Evolutionary conservation across 2,329 filamentous ascomycete genomes (phyloP).

Genomic region (Talaromyces sp.): DNA sequence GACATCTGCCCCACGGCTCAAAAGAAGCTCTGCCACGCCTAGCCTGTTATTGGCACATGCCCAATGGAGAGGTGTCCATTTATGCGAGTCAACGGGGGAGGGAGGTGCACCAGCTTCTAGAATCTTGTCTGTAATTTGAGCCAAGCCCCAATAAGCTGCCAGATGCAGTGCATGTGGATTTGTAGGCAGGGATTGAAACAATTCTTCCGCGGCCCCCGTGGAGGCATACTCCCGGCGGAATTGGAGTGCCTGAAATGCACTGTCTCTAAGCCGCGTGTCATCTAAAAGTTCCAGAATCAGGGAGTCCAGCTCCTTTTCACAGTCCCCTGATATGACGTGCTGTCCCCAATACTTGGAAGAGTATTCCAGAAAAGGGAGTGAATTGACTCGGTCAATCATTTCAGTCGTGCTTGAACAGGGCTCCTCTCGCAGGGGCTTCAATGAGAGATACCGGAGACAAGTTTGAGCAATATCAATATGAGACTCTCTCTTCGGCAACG

Average conservation of each 20-base stretch:
- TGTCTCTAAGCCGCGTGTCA: neutral
- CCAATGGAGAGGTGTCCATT: conserved; percentile 4
- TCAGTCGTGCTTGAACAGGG: neutral
- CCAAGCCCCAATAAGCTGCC: too few species aligned
- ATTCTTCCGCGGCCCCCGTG: neutral
- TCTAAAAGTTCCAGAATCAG: conserved; percentile 1
- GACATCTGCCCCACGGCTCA: too few species aligned
- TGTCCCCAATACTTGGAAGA: conserved; percentile 16
- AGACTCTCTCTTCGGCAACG: too few species aligned
- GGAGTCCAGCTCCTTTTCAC: neutral
- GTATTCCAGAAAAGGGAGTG: conserved; percentile 15
- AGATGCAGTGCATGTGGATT: too few species aligned
- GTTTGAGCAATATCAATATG: conserved; percentile 11
- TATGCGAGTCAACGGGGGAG: neutral
- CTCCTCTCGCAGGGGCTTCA: conserved; percentile 11
- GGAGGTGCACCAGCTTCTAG: neutral
- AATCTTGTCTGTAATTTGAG: too few species aligned
- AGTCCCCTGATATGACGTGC: conserved; percentile 5
- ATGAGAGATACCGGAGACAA: conserved; percentile 20
- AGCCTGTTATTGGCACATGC: neutral
- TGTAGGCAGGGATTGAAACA: neutral
- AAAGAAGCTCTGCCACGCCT: neutral
- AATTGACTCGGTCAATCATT: neutral
- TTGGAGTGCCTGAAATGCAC: conserved; percentile 1
- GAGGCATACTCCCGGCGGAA: neutral